Percentiles rank a stretch among this genome's conserved stretches.
phyloP scores from a whole-genome alignment of 106 monocot genomes.

The Dioscorea zingiberensis region DNA sequence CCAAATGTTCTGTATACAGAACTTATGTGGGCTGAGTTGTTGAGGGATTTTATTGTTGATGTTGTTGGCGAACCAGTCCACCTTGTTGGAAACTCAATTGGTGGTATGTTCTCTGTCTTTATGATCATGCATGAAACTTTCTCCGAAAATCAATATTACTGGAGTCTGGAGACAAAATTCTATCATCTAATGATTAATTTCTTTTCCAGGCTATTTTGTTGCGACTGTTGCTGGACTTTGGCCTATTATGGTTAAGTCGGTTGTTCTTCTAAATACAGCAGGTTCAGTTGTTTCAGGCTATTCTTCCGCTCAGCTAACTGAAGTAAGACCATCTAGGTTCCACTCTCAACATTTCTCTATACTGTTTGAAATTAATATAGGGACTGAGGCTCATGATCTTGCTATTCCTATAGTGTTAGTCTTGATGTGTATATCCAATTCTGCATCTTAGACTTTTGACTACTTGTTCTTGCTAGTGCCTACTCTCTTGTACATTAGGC shows the following conservation, averaged over 20 bases:
- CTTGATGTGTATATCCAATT: too few relatives aligned
- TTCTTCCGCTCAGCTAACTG: constrained; percentile 24
- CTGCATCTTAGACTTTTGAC: too few relatives aligned
- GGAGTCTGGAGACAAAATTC: too few relatives aligned
- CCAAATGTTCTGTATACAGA: constrained; percentile 77
- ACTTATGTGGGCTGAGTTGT: constrained; percentile 79
- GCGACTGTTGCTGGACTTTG: constrained; percentile 72
- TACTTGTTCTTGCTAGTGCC: too few relatives aligned
- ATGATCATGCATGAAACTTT: neutral
- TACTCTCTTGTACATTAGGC: too few relatives aligned
- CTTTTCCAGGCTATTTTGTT: constrained; percentile 63
- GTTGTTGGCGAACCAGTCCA: constrained; percentile 81
- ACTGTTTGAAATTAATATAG: too few relatives aligned
- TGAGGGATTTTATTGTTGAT: constrained; percentile 94
- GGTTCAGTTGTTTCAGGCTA: constrained; percentile 70
- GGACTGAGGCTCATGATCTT: too few relatives aligned
- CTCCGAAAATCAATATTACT: too few relatives aligned
- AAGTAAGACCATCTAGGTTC: constrained; percentile 33
- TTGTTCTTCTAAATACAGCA: constrained; percentile 79
- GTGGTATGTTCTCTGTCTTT: constrained; percentile 39
- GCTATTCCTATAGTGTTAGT: too few relatives aligned
- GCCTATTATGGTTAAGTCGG: constrained; percentile 59
- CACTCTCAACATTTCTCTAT: neutral
- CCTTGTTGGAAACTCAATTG: constrained; percentile 94
- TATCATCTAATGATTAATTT: neutral